Evolutionary conservation across 805 yeast species (phyloP).

Genomic region (Jamesozyma jinghongensis): DNA sequence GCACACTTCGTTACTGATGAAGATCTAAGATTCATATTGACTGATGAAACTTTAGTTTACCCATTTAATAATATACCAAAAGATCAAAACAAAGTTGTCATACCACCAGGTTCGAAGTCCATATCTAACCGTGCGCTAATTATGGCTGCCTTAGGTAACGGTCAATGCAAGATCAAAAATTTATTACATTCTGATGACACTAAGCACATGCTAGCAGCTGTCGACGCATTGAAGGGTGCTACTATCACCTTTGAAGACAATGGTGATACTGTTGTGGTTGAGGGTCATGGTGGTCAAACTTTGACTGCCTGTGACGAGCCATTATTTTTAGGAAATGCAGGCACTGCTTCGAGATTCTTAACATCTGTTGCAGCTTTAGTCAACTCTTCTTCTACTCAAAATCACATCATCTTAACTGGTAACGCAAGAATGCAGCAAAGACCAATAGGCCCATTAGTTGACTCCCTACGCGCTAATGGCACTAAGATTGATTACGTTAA

Average conservation of each 20-base stretch:
- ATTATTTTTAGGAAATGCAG: slow-evolving; percentile 91
- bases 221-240: slow-evolving; percentile 72
- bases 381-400: slow-evolving; percentile 34
- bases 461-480: slow-evolving; percentile 78
- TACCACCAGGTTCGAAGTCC: slow-evolving; percentile 96
- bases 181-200: slow-evolving; percentile 94
- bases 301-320: slow-evolving; percentile 54
- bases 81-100: slow-evolving; percentile 32
- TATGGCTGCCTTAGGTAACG: slow-evolving; percentile 84
- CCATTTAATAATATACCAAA: slow-evolving; percentile 37
- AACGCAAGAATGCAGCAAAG: slow-evolving; percentile 96
- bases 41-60: slow-evolving; percentile 68
- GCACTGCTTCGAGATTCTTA: slow-evolving; percentile 93
- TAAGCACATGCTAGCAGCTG: slow-evolving; percentile 86
- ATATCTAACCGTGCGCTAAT: slow-evolving; percentile 92
- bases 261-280: slow-evolving; percentile 80
- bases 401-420: slow-evolving; percentile 69
- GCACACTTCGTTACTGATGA: slow-evolving; percentile 80
- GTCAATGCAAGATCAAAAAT: slow-evolving; percentile 74
- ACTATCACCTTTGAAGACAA: slow-evolving; percentile 72
- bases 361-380: slow-evolving; percentile 89
- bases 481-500: slow-evolving; percentile 63
- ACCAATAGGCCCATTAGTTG: slow-evolving; percentile 93
- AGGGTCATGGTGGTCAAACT: slow-evolving; percentile 74
- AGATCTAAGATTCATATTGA: slow-evolving; percentile 70